Percentiles rank a stretch among this genome's conserved stretches.
These are phyloP conservation scores for Verticillium nonalfalfae DNA, from an alignment of 2,329 filamentous ascomycete genomes.

Conservation along the genomic window DNA sequence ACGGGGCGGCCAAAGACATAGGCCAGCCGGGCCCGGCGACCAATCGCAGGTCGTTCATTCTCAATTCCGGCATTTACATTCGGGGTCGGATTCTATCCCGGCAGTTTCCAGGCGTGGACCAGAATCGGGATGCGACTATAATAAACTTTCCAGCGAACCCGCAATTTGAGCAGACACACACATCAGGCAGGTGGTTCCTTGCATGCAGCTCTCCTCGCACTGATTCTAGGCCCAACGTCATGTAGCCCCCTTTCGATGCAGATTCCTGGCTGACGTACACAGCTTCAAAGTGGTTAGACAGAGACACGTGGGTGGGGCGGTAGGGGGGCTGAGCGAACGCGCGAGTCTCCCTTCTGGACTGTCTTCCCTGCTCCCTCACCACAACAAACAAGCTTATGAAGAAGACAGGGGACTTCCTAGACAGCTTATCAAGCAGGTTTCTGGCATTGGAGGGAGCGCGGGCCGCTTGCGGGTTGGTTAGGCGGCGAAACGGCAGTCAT, in stretches of 20 bases:
- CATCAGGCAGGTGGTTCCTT: neutral
- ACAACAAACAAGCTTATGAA: neutral
- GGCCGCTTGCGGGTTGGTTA: neutral
- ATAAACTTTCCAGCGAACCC: neutral
- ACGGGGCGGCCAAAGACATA: neutral
- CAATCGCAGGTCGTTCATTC: neutral
- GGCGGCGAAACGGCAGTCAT: neutral
- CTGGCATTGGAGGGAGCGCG: neutral
- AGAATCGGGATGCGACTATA: neutral
- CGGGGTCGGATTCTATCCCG: neutral
- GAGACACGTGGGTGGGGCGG: neutral
- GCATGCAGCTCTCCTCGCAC: neutral
- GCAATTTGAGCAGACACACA: neutral
- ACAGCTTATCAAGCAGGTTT: neutral
- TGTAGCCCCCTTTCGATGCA: neutral
- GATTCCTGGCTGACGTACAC: neutral
- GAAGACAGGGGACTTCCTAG: neutral
- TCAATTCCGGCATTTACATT: neutral
- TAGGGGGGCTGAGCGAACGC: neutral
- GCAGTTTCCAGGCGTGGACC: neutral
- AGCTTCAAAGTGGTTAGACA: neutral
- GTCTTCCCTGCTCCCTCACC: neutral
- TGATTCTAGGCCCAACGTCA: neutral
- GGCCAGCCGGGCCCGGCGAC: neutral
- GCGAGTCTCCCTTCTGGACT: neutral